These are phyloP conservation scores for Ceratobasidium sp. DNA, from an alignment of 1,284 basidiomycete species.

Conservation along the genomic window DNA sequence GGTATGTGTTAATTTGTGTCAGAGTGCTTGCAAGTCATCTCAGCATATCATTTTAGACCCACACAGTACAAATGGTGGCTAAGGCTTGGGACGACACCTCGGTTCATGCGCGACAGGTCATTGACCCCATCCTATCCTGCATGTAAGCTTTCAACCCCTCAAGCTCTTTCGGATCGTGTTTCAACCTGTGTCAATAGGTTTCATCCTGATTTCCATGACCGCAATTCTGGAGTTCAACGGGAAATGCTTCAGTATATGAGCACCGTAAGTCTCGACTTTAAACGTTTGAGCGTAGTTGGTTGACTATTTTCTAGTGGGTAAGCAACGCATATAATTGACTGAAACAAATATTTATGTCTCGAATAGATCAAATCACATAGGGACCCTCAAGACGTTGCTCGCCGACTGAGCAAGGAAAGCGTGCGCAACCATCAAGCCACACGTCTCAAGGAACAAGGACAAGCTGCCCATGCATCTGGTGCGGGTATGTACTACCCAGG, in stretches of 20 bases:
- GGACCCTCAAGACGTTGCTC: constrained; percentile 61
- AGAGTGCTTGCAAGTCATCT: constrained; percentile 40
- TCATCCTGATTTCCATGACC: constrained; percentile 84
- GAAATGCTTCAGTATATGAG: constrained; percentile 68
- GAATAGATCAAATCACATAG: constrained; percentile 68
- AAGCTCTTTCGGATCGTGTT: not conserved
- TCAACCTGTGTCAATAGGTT: constrained; percentile 58
- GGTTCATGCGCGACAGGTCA: constrained; percentile 64
- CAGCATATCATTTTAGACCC: constrained; percentile 51
- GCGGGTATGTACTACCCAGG: constrained; percentile 47
- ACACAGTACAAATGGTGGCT: constrained; percentile 68
- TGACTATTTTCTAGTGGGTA: constrained; percentile 14
- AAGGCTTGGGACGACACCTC: constrained; percentile 84
- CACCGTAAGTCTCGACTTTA: constrained; percentile 7
- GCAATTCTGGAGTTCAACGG: constrained; percentile 72
- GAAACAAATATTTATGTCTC: constrained; percentile 58
- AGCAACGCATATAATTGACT: constrained; percentile 47
- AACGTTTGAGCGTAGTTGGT: not conserved
- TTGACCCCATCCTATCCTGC: constrained; percentile 75
- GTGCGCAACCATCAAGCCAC: constrained; percentile 79
- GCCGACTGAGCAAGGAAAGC: constrained; percentile 67
- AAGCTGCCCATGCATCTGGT: constrained; percentile 54
- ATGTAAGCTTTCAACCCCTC: constrained; percentile 57
- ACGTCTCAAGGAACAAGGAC: constrained; percentile 55
- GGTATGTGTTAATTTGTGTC: constrained; percentile 51